Percentiles rank a stretch among this genome's conserved stretches.
Evolutionary conservation across 306 rosid genomes (phyloP).

Genomic region (Fragaria ananassa): DNA sequence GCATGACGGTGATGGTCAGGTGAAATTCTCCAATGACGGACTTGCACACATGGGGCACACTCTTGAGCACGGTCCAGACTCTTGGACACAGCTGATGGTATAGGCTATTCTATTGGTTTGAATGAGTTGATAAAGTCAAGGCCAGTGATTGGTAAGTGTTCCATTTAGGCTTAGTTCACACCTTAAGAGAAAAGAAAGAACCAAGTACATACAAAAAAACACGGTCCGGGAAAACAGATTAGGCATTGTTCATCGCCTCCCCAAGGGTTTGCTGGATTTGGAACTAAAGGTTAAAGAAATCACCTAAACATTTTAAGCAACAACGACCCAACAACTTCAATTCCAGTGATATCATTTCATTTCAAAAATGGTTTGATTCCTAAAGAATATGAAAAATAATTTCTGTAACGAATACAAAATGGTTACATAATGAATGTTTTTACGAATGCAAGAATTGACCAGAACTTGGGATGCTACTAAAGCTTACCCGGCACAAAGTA

Average conservation of each 20-base stretch:
- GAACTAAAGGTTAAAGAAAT: neutral
- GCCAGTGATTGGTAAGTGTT: neutral
- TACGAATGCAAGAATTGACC: neutral
- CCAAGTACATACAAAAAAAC: too few relatives aligned
- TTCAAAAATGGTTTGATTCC: neutral
- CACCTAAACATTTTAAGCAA: slow-evolving; percentile 10
- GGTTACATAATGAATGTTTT: slow-evolving; percentile 1
- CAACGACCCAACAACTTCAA: neutral
- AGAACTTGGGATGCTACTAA: slow-evolving; percentile 21
- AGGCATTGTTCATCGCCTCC: neutral
- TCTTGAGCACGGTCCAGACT: neutral
- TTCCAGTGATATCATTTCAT: neutral
- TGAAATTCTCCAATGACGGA: neutral
- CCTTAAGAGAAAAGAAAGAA: neutral
- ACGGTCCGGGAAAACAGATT: neutral
- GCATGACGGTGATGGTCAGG: neutral
- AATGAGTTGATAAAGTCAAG: neutral
- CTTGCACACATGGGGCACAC: neutral
- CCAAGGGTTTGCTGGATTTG: neutral
- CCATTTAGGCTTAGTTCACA: neutral
- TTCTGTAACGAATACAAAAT: neutral
- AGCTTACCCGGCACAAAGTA: slow-evolving; percentile 95
- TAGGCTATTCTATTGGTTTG: neutral
- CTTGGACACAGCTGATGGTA: neutral
- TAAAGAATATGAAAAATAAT: neutral